phyloP scores from a whole-genome alignment of 306 rosid species.

The Carpinus fangiana region DNA sequence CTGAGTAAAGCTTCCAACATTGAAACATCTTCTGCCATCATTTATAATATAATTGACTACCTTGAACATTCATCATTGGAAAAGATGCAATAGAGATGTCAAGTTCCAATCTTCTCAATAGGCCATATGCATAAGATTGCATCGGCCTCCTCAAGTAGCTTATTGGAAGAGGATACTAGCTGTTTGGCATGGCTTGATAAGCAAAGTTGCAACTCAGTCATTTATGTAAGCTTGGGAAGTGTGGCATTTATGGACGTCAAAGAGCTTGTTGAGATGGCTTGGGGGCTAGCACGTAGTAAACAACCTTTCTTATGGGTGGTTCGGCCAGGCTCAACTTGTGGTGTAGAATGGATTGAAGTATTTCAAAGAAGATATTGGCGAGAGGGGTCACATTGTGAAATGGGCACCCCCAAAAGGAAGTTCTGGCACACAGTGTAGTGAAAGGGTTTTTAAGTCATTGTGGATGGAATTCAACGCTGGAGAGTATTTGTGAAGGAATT shows the following conservation, averaged over 20 bases:
- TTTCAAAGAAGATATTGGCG: conserved; percentile 2
- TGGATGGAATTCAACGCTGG: too few relatives aligned
- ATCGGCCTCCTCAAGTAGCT: conserved; percentile 10
- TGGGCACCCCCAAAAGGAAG: too few relatives aligned
- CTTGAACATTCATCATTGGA: neutral
- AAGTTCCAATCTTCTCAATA: conserved; percentile 37
- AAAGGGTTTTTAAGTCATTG: too few relatives aligned
- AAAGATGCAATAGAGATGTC: conserved; percentile 22
- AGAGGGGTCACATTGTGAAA: conserved; percentile 33
- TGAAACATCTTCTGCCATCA: conserved; percentile 37
- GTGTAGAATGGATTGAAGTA: conserved; percentile 19
- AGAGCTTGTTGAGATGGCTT: conserved; percentile 47
- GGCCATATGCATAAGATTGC: conserved; percentile 50
- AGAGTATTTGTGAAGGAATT: too few relatives aligned
- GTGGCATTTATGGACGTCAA: conserved; percentile 44
- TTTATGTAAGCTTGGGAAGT: conserved; percentile 55
- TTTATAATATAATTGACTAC: conserved; percentile 35
- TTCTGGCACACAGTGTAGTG: too few relatives aligned
- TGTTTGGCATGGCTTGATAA: conserved; percentile 35
- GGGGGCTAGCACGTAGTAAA: conserved; percentile 45
- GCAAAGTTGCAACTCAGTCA: conserved; percentile 16
- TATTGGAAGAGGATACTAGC: conserved; percentile 25
- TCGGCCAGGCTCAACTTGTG: conserved; percentile 14
- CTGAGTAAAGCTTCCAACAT: neutral
- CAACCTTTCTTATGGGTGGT: conserved; percentile 52